Base-by-base conservation (phyloP, 352 stramenopile species). In the Globisporangium paddicum region DNA sequence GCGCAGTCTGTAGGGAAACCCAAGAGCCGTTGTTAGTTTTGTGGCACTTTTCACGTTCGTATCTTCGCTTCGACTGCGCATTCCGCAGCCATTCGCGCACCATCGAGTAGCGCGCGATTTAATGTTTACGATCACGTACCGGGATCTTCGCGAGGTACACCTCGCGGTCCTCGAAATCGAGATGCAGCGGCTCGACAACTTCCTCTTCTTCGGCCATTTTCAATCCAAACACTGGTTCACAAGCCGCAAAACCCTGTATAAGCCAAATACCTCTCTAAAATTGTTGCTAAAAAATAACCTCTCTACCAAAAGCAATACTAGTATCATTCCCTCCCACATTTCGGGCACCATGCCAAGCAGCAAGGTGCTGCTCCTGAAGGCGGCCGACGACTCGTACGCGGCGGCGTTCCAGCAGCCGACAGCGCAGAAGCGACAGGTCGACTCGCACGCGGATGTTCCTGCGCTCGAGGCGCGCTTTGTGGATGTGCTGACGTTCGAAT, bases 101-200 rank as follows among this genome's bases (percentile, higher is more conserved):
- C 45, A 61, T 19, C 28, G 26, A 9, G 21, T 30, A 49, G 52
- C 38, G 26, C 49, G 34, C 2, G 35, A 13, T 25, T 1, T 11
- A n/a, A 28, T 37, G 23, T 3, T 35, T 8, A 62, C 38, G n/a
- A 4, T 11, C 0, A 64, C 69, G 50, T 63, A 95, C 85, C 67
- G 85, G 85, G 38, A 95, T 86, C 69, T 95, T 95, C 46, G 83
- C 85, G 51, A 95, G 73, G 61, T 93, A 95, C 57, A 95, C 78
- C 71, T 95, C 82, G 48, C 85, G 82, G 68, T 91, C 82, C 72
- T 95, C 82, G 30, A 92, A 79, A 61, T 95, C 85, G 42, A 95
- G 70, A 66, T 93, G 85, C 68, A 95, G 68, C 47, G 84, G 85
- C 82, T 97, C 89, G 45, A 96, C 82, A n/a, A 96, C 75, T 51